Percentiles rank a stretch among this genome's conserved stretches.
These are phyloP conservation scores for Fistulinella cinereoalba DNA, from an alignment of 1,284 basidiomycete species.

Conservation along the genomic window DNA sequence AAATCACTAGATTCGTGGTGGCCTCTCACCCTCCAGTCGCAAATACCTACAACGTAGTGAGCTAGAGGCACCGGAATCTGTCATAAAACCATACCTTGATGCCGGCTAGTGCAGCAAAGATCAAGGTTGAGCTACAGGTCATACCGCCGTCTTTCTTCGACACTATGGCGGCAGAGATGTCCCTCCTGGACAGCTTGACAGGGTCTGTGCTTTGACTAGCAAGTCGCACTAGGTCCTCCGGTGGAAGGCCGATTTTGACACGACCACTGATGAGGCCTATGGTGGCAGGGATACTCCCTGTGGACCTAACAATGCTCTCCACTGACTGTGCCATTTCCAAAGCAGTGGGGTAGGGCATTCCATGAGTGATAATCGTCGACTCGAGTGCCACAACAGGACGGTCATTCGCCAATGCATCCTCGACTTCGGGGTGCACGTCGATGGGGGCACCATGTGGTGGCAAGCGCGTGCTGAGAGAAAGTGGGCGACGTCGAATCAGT, in stretches of 20 bases:
- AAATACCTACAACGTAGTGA: conserved; percentile 53
- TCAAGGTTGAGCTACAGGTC: conserved; percentile 87
- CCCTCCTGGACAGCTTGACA: conserved; percentile 85
- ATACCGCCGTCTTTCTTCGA: conserved; percentile 78
- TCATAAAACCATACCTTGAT: conserved; percentile 58
- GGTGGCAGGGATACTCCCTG: conserved; percentile 84
- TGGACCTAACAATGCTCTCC: conserved; percentile 75
- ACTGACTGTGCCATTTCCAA: conserved; percentile 71
- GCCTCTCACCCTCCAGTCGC: conserved; percentile 71
- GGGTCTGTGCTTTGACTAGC: conserved; percentile 54
- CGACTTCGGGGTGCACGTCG: conserved; percentile 76
- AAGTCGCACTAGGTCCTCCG: conserved; percentile 66
- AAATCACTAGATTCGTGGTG: background rate
- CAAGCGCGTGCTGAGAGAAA: conserved; percentile 3
- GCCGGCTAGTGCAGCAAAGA: conserved; percentile 78
- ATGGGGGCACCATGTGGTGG: conserved; percentile 38
- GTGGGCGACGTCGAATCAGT: conserved; percentile 3
- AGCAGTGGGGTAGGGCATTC: conserved; percentile 81
- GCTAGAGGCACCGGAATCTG: background rate
- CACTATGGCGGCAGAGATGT: conserved; percentile 79
- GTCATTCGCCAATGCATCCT: conserved; percentile 63
- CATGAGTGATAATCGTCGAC: conserved; percentile 91
- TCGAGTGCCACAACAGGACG: conserved; percentile 75
- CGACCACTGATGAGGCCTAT: conserved; percentile 84
- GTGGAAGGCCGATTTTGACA: conserved; percentile 81